These are phyloP conservation scores for Austroboletus eburneus DNA, from an alignment of 768 basidiomycete species.

Conservation along the genomic window DNA sequence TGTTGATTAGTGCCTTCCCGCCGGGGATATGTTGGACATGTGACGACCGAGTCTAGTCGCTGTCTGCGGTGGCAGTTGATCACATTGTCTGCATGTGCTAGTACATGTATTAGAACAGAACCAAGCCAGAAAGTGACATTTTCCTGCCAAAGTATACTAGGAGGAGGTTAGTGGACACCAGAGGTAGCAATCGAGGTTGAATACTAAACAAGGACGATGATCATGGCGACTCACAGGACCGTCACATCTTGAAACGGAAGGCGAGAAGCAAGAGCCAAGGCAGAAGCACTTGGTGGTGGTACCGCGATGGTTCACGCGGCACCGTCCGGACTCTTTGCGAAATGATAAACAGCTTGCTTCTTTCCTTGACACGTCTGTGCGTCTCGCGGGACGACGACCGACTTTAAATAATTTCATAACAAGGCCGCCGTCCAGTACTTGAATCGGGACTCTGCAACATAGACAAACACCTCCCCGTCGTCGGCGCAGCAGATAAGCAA, in stretches of 20 bases:
- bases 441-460: too few species aligned
- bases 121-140: constrained; percentile 7
- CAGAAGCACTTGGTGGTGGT: constrained; percentile 13
- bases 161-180: background rate
- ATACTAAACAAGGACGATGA: too few species aligned
- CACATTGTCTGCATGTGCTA: background rate
- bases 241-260: background rate
- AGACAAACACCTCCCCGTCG: too few species aligned
- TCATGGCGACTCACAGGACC: background rate
- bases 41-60: background rate
- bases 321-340: constrained; percentile 7
- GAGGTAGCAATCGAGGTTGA: background rate
- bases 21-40: constrained; percentile 1
- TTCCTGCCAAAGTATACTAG: background rate
- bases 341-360: background rate
- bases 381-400: constrained; percentile 11
- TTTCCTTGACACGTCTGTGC: constrained; percentile 1
- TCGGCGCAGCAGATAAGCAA: too few species aligned
- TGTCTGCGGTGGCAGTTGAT: constrained; percentile 1
- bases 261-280: constrained; percentile 4
- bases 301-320: constrained; percentile 6
- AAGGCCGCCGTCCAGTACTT: too few species aligned
- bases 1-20: constrained; percentile 1
- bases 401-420: background rate
- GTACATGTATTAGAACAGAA: background rate